These are phyloP conservation scores for Trypanosoma lewisi DNA, from an alignment of 208 protist species.

Conservation along the genomic window DNA sequence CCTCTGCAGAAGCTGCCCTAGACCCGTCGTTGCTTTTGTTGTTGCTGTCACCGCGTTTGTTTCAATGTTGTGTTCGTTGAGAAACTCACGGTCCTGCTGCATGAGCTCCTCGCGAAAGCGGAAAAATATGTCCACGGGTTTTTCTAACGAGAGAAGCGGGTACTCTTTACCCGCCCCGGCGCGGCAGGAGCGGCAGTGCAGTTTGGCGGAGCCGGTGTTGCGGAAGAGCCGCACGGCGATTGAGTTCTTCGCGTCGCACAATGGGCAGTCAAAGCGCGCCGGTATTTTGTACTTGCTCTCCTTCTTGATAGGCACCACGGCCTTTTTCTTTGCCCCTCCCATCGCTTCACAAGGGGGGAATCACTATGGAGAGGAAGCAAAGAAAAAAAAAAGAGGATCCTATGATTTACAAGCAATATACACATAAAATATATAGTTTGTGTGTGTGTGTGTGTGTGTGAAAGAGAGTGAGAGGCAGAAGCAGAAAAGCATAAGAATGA, in stretches of 20 bases:
- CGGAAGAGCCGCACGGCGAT: conserved; percentile 73
- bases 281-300: conserved; percentile 93
- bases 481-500: conserved; percentile 6
- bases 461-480: too few species aligned
- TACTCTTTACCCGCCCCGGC: conserved; percentile 44
- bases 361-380: too few species aligned
- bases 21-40: conserved; percentile 17
- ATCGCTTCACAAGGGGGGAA: too few species aligned
- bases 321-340: conserved; percentile 84
- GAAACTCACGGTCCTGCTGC: conserved; percentile 55
- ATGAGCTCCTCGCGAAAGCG: conserved; percentile 82
- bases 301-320: conserved; percentile 82
- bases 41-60: conserved; percentile 20
- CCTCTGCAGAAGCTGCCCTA: conserved; percentile 13
- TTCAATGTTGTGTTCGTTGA: conserved; percentile 38
- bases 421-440: too few species aligned
- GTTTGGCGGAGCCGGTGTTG: conserved; percentile 40
- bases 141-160: conserved; percentile 68
- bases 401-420: too few species aligned
- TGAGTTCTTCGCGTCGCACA: conserved; percentile 81
- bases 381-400: too few species aligned
- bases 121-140: conserved; percentile 86
- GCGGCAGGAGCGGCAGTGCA: conserved; percentile 73
- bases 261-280: conserved; percentile 79
- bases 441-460: too few species aligned